Base-by-base conservation (phyloP, 805 yeast genomes). In the Candida piceae region DNA sequence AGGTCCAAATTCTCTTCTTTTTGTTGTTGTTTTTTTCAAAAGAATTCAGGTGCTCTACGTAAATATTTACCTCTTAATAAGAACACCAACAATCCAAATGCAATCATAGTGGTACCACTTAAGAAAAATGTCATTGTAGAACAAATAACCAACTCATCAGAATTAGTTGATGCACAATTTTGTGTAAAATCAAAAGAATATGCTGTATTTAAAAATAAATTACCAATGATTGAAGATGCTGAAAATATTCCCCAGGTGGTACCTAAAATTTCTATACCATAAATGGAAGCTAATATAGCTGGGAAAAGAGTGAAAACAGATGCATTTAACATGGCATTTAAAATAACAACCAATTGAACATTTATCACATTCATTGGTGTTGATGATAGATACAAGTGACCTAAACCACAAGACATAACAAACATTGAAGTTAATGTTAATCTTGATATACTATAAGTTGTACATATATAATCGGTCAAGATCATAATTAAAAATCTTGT, bases 201-300 rank as follows among this genome's bases (percentile, higher is more conserved):
- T 11, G 79, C 48, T 35, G 85, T 56, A 93, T 95, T 58, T n/a
- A 56, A 35, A 28, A 51, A 36, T 38, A 58, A 37, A 25, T 54
- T 56, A 4, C 63, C 63, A 32, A 58, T 28, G 16, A 55, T 48
- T 3, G 96, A 95, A 0, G 94, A 93, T 24, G 84, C 70, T 73
- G 87, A 81, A 56, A 87, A 84, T 18, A 83, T 66, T 3, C 97
- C 97, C 86, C 96, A 90, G 2, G 90, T 84, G 2, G 95, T 84
- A 0, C 97, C 97, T 60, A 90, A 77, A 23, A 84, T 72, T 29
- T 84, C 88, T 16, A 84, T 72, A 0, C 97, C 97, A 88, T 96
- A 93, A 3, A 84, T 76, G 4, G 80, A 68, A 1, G 95, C 81
- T 12, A 88, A 76, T 11, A 88, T 69, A 0, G 95, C 83, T 3